Conservation (phyloP, 441 rosid genomes). For the Populus hybrid region DNA sequence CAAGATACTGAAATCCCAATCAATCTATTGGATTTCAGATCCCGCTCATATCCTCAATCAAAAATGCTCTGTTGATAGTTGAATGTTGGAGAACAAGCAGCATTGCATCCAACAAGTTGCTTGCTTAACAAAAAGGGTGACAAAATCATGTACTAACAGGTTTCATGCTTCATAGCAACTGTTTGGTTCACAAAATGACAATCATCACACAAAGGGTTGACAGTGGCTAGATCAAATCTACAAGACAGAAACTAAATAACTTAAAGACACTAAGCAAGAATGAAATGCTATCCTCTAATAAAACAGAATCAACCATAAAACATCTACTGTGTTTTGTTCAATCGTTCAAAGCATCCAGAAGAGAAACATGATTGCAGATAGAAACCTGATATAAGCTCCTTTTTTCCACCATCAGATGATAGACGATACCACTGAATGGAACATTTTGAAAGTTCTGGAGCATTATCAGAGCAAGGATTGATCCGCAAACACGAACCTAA, state of each 20-base stretch:
- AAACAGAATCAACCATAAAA: not conserved
- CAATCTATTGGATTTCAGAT: not conserved
- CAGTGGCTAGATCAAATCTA: not conserved
- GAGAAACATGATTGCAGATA: not conserved
- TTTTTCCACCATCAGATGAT: constrained; percentile 72
- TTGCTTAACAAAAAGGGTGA: not conserved
- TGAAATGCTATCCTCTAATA: not conserved
- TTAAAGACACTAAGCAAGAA: not conserved
- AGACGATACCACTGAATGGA: constrained; percentile 84
- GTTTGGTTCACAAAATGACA: constrained; percentile 5
- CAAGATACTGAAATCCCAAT: not conserved
- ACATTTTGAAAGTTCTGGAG: constrained; percentile 72
- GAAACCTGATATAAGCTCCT: constrained; percentile 82
- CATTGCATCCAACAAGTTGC: not conserved
- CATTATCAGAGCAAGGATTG: constrained; percentile 56
- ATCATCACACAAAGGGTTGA: not conserved
- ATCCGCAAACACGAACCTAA: constrained; percentile 76
- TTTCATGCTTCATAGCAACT: not conserved
- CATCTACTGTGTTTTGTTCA: not conserved
- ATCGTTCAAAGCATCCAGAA: not conserved
- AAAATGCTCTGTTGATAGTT: not conserved
- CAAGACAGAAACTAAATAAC: not conserved
- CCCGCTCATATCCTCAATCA: not conserved
- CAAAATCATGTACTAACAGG: not conserved
- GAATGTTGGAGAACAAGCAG: not conserved